Evolutionary conservation across 2,329 filamentous ascomycete genomes (phyloP), one percentile per base, ranked within the genome.

Genomic region (Tolypocladium endophyticum): DNA sequence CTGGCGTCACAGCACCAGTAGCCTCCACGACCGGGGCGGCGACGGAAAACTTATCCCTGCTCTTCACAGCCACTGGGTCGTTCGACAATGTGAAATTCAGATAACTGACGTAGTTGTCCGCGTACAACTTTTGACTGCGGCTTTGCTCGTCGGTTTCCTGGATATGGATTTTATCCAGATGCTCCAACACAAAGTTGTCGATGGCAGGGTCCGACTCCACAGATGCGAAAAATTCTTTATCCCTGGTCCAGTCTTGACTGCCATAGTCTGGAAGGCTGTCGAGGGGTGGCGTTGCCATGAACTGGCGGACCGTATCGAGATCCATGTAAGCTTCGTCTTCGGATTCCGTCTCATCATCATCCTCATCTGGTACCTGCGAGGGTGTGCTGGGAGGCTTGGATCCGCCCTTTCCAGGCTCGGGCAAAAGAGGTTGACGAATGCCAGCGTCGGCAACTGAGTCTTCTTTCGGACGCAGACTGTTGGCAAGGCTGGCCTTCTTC

Each of bases 71-170:
- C 11, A 77, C 74, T 2, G 81, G 79, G 55, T 85, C 82, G 60
- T 77, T 76, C 1, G 83, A 85, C 61, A 77, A 70, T 9, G 82
- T 85, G 61, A 83, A 86, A 11, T 79, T 72, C 4, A 85, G 73
- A 61, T 86, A 86, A 1, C 68, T 67, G 43, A 76, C 70, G 61
- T 85, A 85, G 11, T 77, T 80, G 1, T 71, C 70, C 0, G 73
- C 69, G 61, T 85, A 85, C 2, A 69, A 63, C 45, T 74, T 68
- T 56, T 73, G 76, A 41, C 70, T 67, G 8, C 70, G 68, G 0
- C 72, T 69, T 61, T 83, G 77, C 39, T 77, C 73, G 0, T 67
- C 64, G 2, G 66, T 61, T 35, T 74, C 72, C 16, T 73, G 67
- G 3, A 72, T 64, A 25, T 74, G 70, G 23, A 80, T 70, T 4